phyloP scores from a whole-genome alignment of 768 basidiomycete species.

The Coprinopsis strossmayeri region DNA sequence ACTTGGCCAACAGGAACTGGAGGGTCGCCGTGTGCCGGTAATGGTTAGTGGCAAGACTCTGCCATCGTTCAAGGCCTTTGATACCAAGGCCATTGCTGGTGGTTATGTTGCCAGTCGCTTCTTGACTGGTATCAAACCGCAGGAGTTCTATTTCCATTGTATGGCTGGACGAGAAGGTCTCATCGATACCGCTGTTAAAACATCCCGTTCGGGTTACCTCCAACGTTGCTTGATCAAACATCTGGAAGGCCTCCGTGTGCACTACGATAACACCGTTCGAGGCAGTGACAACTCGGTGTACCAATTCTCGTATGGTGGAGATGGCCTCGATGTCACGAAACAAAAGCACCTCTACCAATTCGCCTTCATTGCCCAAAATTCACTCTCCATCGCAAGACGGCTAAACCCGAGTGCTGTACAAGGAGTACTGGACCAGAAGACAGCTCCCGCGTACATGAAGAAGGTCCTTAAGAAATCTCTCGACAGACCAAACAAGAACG shows the following conservation, averaged over 20 bases:
- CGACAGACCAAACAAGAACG: constrained; percentile 31
- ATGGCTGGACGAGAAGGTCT: constrained; percentile 99
- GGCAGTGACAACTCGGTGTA: constrained; percentile 90
- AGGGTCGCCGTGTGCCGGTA: constrained; percentile 96
- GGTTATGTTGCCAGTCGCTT: constrained; percentile 98
- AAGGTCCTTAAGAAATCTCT: constrained; percentile 73
- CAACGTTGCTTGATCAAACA: constrained; percentile 99
- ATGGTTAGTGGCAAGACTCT: constrained; percentile 99
- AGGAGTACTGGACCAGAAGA: constrained; percentile 55
- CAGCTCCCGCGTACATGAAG: constrained; percentile 80
- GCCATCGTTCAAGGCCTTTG: constrained; percentile 94
- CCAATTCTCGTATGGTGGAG: constrained; percentile 97
- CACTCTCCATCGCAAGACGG: constrained; percentile 66
- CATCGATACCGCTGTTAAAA: constrained; percentile 99
- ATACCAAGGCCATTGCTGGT: constrained; percentile 96
- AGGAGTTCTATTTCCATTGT: constrained; percentile 99
- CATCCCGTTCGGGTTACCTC: constrained; percentile 94
- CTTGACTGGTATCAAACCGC: constrained; percentile 95
- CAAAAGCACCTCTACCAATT: constrained; percentile 94
- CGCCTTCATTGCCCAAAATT: constrained; percentile 88
- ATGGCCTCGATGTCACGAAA: constrained; percentile 93
- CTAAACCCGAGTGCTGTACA: constrained; percentile 56
- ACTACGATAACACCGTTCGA: constrained; percentile 97
- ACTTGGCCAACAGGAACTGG: constrained; percentile 95
- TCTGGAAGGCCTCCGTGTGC: constrained; percentile 91